Percentiles rank a stretch among this genome's conserved stretches.
Conservation (phyloP, 441 rosid species). For the Adansonia rubrostipa region DNA sequence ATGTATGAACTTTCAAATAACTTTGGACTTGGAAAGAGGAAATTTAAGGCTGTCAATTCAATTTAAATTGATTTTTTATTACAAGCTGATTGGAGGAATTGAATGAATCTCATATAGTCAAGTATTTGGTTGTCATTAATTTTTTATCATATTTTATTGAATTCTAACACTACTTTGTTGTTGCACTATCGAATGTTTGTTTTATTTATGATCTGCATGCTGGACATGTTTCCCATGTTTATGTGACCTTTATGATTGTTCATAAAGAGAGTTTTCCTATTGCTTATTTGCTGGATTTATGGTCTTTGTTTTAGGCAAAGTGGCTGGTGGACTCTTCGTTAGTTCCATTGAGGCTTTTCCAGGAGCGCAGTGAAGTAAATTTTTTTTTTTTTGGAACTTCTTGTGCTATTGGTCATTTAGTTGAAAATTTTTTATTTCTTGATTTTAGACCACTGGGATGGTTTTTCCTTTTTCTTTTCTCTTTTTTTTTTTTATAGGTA, state of each 20-base stretch:
- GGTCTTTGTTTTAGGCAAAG: conserved; percentile 66
- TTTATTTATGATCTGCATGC: not conserved
- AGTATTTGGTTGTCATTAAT: not conserved
- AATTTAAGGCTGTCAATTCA: not conserved
- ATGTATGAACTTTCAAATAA: not conserved
- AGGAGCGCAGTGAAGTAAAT: conserved; percentile 95
- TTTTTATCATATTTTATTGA: not conserved
- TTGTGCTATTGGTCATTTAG: conserved; percentile 14
- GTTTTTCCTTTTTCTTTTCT: no score
- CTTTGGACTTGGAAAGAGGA: not conserved
- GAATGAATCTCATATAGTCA: not conserved
- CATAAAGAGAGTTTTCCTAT: not conserved
- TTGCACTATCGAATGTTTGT: not conserved
- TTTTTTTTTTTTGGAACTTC: conserved; percentile 18
- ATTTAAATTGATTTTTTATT: not conserved
- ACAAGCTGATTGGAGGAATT: conserved; percentile 1
- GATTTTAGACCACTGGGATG: not conserved
- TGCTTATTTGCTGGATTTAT: conserved; percentile 30
- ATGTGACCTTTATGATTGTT: conserved; percentile 15
- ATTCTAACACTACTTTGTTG: not conserved
- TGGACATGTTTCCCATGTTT: conserved; percentile 12
- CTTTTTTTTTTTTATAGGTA: not conserved
- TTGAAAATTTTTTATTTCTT: conserved; percentile 16
- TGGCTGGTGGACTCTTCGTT: conserved; percentile 90
- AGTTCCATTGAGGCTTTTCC: conserved; percentile 91